These are phyloP conservation scores for Choanephora cucurbitarum DNA, from an alignment of 371 early-diverging fungal genomes.

Conservation along the genomic window DNA sequence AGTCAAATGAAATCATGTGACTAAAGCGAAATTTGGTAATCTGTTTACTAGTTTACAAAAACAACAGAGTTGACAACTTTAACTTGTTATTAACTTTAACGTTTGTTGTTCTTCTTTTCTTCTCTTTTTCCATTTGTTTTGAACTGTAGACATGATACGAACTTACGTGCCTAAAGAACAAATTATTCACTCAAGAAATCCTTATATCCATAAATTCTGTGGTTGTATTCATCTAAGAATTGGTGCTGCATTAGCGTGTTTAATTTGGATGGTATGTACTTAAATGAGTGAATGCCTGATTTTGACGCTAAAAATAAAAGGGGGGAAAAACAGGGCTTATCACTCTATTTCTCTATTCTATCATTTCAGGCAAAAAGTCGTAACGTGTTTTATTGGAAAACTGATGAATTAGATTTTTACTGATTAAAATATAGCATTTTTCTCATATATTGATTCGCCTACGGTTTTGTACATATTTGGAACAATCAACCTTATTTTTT, in stretches of 20 bases:
- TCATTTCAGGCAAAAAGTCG: slow-evolving; percentile 50
- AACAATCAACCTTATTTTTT: slow-evolving; percentile 38
- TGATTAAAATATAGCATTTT: no score
- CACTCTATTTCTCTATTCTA: slow-evolving; percentile 48
- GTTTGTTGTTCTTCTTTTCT: not conserved
- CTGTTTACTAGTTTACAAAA: not conserved
- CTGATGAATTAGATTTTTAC: no score
- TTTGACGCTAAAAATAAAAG: no score
- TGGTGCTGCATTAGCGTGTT: slow-evolving; percentile 36
- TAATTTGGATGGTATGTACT: slow-evolving; percentile 43
- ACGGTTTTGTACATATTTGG: slow-evolving; percentile 45
- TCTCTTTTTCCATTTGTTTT: slow-evolving; percentile 3
- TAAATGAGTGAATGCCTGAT: no score
- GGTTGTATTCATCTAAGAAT: slow-evolving; percentile 52
- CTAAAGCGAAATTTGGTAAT: no score
- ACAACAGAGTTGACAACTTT: not conserved
- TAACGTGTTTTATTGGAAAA: slow-evolving; percentile 30
- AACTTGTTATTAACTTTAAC: no score
- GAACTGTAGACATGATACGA: slow-evolving; percentile 9
- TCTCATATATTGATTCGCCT: slow-evolving; percentile 26
- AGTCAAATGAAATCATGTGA: no score
- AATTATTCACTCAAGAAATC: slow-evolving; percentile 34
- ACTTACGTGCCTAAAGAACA: slow-evolving; percentile 7
- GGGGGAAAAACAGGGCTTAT: slow-evolving; percentile 39
- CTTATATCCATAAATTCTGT: slow-evolving; percentile 44